A percentile compares a stretch with the other conserved stretches of the same genome.
Evolutionary conservation across 192 early-diverging fungal genomes (phyloP).

Genomic region (Linnemannia hyalina): DNA sequence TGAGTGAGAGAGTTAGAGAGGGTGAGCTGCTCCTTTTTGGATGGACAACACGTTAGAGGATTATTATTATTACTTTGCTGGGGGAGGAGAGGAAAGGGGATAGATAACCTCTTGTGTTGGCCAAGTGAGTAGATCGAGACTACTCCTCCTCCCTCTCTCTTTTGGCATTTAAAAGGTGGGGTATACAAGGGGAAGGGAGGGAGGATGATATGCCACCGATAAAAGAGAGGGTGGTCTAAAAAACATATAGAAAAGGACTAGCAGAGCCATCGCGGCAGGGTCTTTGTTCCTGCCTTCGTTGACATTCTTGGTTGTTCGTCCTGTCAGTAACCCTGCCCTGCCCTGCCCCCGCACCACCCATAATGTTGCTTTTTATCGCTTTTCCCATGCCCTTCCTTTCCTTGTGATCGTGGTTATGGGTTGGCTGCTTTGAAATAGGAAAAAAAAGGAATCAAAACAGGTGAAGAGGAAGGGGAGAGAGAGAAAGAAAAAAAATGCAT

Average conservation of each 20-base stretch:
- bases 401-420: neutral
- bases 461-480: neutral
- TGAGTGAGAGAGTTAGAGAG: neutral
- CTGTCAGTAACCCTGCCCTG: neutral
- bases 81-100: neutral
- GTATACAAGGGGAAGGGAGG: neutral
- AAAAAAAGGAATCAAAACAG: neutral
- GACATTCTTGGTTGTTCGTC: neutral
- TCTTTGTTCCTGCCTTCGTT: neutral
- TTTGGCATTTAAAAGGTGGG: neutral
- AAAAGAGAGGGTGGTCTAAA: neutral
- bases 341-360: neutral
- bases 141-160: neutral
- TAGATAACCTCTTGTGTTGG: no score
- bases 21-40: neutral
- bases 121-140: neutral
- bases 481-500: neutral
- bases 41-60: neutral
- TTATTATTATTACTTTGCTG: neutral
- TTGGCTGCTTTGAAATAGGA: neutral
- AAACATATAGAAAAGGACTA: neutral
- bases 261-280: neutral
- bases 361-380: neutral
- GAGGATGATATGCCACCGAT: neutral
- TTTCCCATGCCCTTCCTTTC: neutral